These are phyloP conservation scores for Aureobasidium melanogenum DNA, from an alignment of 2,329 filamentous ascomycete genomes.

Conservation along the genomic window DNA sequence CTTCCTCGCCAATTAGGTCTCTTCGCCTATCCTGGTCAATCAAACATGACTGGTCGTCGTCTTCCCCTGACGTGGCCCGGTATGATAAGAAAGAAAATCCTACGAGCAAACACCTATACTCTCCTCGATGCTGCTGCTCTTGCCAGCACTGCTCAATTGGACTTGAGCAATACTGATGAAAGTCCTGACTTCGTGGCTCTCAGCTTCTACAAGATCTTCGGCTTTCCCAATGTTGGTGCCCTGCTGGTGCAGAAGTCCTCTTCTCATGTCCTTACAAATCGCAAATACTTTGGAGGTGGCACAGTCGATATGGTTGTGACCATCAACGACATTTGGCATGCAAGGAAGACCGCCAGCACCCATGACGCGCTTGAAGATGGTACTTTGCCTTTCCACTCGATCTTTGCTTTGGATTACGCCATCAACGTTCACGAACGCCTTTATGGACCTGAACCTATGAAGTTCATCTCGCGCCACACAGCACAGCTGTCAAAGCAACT, in stretches of 20 bases:
- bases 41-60: conserved; percentile 79
- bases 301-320: conserved; percentile 86
- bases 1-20: conserved; percentile 31
- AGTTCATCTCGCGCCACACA: conserved; percentile 61
- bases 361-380: conserved; percentile 87
- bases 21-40: conserved; percentile 84
- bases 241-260: conserved; percentile 70
- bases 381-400: conserved; percentile 82
- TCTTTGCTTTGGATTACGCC: conserved; percentile 71
- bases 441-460: conserved; percentile 56
- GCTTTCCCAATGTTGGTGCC: conserved; percentile 83
- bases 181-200: conserved; percentile 79
- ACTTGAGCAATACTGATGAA: conserved; percentile 51
- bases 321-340: conserved; percentile 74
- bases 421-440: conserved; percentile 59
- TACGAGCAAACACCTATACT: conserved; percentile 45
- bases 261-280: conserved; percentile 49
- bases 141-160: conserved; percentile 65
- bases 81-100: conserved; percentile 32
- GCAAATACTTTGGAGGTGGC: conserved; percentile 85
- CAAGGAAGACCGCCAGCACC: conserved; percentile 58
- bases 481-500: conserved; percentile 53
- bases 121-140: conserved; percentile 78
- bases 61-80: conserved; percentile 60
- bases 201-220: conserved; percentile 97